phyloP scores from a whole-genome alignment of 179 eudicot genomes.

The Spergularia azorica region DNA sequence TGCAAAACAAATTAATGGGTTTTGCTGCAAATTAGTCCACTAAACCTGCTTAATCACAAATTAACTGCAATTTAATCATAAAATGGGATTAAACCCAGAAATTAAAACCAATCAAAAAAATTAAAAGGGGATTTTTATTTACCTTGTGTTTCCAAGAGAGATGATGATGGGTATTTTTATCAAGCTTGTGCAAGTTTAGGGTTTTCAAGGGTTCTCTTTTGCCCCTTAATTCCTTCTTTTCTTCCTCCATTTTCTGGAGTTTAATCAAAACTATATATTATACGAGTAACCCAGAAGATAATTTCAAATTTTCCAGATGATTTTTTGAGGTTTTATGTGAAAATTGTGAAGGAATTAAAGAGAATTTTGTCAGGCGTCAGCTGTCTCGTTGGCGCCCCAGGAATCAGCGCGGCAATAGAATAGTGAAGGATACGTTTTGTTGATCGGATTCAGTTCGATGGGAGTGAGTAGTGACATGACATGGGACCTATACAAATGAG shows the following conservation, averaged over 20 bases:
- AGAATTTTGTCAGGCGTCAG: too few species aligned
- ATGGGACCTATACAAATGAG: too few species aligned
- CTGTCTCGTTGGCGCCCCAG: too few species aligned
- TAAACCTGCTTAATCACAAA: not conserved
- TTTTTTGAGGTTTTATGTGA: too few species aligned
- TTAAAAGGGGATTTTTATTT: not conserved
- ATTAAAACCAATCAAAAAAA: not conserved
- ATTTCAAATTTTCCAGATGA: not conserved
- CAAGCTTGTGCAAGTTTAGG: constrained; percentile 36
- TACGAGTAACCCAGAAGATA: not conserved
- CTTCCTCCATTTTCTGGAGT: constrained; percentile 23
- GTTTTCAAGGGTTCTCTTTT: constrained; percentile 49
- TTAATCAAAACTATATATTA: too few species aligned
- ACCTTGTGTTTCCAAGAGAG: constrained; percentile 66
- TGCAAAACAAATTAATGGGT: not conserved
- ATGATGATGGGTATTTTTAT: constrained; percentile 33
- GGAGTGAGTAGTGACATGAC: too few species aligned
- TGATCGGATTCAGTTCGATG: too few species aligned
- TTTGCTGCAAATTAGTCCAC: not conserved
- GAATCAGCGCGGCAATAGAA: too few species aligned
- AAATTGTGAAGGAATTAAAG: too few species aligned
- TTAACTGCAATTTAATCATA: not conserved
- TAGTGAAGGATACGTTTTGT: too few species aligned
- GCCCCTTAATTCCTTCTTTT: constrained; percentile 32
- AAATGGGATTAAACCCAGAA: not conserved